phyloP scores from a whole-genome alignment of 164 flowering plant species.

The Cinnamomum micranthum region DNA sequence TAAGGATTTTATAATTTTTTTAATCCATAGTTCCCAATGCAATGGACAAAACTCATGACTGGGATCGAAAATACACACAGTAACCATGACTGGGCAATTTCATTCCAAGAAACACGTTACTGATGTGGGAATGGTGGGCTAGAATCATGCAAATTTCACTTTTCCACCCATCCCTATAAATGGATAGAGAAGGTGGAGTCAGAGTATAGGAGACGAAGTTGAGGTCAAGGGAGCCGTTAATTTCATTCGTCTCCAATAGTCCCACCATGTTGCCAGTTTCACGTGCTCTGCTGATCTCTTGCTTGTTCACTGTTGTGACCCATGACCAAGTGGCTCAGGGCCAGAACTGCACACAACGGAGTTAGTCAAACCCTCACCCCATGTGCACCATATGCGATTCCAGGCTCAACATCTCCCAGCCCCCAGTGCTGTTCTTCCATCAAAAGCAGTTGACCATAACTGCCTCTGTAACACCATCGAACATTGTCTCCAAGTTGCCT shows the following conservation, averaged over 20 bases:
- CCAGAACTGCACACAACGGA: slow-evolving; percentile 9
- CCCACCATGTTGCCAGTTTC: neutral
- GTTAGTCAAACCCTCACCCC: slow-evolving; percentile 5
- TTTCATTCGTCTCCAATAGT: neutral
- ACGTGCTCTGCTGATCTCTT: neutral
- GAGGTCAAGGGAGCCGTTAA: neutral
- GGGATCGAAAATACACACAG: no score
- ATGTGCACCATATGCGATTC: slow-evolving; percentile 7
- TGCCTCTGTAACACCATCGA: slow-evolving; percentile 14
- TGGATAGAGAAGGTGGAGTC: neutral
- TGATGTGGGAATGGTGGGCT: neutral
- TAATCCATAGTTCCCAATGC: no score
- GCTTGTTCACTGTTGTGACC: neutral
- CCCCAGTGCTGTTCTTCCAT: slow-evolving; percentile 9
- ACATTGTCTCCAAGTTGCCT: slow-evolving; percentile 7
- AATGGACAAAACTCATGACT: no score
- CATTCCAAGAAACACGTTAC: no score
- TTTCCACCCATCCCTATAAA: neutral
- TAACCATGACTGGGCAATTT: no score
- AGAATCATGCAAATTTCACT: neutral
- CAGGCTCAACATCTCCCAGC: slow-evolving; percentile 9
- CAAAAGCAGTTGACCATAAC: neutral
- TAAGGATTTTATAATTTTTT: no score
- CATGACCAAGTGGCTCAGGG: neutral
- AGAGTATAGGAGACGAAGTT: no score